Base-by-base conservation (phyloP, 176 grass and related monocot genomes). In the Oryza australiensis region DNA sequence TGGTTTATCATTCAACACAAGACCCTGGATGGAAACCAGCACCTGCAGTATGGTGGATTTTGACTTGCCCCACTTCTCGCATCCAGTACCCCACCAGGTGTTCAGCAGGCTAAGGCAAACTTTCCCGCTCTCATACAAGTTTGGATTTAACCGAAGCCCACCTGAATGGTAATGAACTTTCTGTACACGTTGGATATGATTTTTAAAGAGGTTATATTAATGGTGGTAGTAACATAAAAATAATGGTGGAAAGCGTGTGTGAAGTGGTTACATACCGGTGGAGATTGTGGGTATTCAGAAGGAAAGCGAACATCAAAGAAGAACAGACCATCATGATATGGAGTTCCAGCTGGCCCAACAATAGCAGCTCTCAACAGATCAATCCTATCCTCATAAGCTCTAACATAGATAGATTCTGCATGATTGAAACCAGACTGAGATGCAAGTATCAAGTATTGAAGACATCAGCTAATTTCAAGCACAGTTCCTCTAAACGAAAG, bases 41-140 rank as follows among this genome's bases (percentile, higher is more conserved):
- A 94, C 92, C 78, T 94, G 92, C 53, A 94, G 78, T 70, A 89
- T 85, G 35, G 89, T 94, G 22, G 92, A 94, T 38, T 85, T 91
- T 26, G 89, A 85, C 80, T 91, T 91, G 64, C 75, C 80, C 92
- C 92, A 94, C 68, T 48, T 91, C 78, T 94, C 87, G 33, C 89
- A 91, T 53, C 92, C 92, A 64, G 55, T 85, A 67, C 92, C 92
- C 74, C 76, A 67, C 92, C 92, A 94, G 48, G 92, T 94, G 78
- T 94, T 94, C n/a, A 94, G 78, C 74, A 94, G 89, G 73, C 92
- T 94, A 78, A 94, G 89, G 77, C 92, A 94, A 74, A 94, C 89
- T 60, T 91, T 94, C 35, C 92, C 92, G 68, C 73, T 89, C 71
- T 75, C 89, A 26, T 94, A 94, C 77, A 94, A 74, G 70, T 94